Evolutionary conservation across 1,139 yeast genomes (phyloP), one percentile per base, ranked within the genome.

Genomic region (Blastobotrys buckinghamii): DNA sequence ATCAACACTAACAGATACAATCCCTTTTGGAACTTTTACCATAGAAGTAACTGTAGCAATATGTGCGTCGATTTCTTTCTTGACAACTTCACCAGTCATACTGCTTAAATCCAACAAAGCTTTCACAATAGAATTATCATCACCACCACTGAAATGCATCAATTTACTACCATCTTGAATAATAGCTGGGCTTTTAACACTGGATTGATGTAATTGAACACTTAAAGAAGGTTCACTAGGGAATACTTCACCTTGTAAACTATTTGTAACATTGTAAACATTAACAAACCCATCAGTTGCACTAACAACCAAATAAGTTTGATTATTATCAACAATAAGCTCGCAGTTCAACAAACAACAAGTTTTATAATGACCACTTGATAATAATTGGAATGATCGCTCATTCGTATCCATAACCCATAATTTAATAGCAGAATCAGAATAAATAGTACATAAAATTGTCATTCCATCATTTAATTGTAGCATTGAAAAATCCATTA

Each of bases 261-360:
- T 24, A n/a, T 30, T 26, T 61, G 52, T 24, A 29, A 35, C 39
- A 36, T 35, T 29, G 12, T 22, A 92, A 1, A 81, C 61, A 0
- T 82, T 71, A 26, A 90, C 53, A 57, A 76, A 76, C 0, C 98
- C 98, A 66, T 92, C 96, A 0, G 97, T 89, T 1, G 96, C 77
- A 1, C 88, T 81, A 7, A 79, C 72, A 34, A 82, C 56, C 2
- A 86, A 55, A 50, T 67, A 70, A 0, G 70, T 48, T 5, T 58
- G 51, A 0, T 60, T 62, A 1, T 59, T 62, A 2, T 70, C 55
- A 1, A 59, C 54, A 3, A 82, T 43, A 37, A 86, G 67, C 35
- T 75, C 71, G 10, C 78, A 80, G 55, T 81, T 80, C 57, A 88
- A 71, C 22, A 90, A 68, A 66, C 97, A 92, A 58, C 95, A 85